Evolutionary conservation across 768 basidiomycete genomes (phyloP), one percentile per base, ranked within the genome.

Genomic region (Termitomyces sp.): DNA sequence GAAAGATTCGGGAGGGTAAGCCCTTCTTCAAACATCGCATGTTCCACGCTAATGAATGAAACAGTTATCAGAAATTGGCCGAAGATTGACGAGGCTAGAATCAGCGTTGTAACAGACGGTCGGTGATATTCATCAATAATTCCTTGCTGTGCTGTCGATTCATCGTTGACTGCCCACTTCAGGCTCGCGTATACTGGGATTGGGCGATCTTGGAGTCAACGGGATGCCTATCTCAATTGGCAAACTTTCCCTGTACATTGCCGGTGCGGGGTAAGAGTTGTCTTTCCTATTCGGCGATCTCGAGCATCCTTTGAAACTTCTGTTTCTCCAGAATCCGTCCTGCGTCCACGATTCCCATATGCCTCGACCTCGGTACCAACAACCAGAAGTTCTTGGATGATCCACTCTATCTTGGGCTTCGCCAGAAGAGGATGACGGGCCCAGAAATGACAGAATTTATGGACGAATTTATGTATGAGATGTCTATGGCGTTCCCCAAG

Each of bases 91-190:
- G 85, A 91, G 44, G 89, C 91, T n/a, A 84, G 92, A 38, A 96
- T 97, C 65, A 85, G 87, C 55, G 95, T 98, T 44, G 94, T 97
- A 32, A 97, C 95, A 0, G 95, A 96, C 74, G 95, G 94, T 79
- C 66, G 62, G 80, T 70, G 36, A 39, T 48, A 60, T 40, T 50
- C 49, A 57, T 53, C 8, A 44, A 28, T 38, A 57, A 32, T 42
- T 24, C 11, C 11, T 38, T 49, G 22, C 40, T 20, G 39, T 59
- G 56, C 3, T 40, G 74, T 59, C 75, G 73, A 62, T 66, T 65
- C 44, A 64, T 4, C 33, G 12, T 16, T 32, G 70, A 32, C 65
- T 59, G 49, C n/a, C 13, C 32, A 15, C 35, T 36, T 24, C 65
- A 85, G 92, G 90, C 39, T 92, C 91, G 18, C 88, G 95, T 51